phyloP scores from a whole-genome alignment of 352 stramenopile species.

The Phytophthora cryptogea region DNA sequence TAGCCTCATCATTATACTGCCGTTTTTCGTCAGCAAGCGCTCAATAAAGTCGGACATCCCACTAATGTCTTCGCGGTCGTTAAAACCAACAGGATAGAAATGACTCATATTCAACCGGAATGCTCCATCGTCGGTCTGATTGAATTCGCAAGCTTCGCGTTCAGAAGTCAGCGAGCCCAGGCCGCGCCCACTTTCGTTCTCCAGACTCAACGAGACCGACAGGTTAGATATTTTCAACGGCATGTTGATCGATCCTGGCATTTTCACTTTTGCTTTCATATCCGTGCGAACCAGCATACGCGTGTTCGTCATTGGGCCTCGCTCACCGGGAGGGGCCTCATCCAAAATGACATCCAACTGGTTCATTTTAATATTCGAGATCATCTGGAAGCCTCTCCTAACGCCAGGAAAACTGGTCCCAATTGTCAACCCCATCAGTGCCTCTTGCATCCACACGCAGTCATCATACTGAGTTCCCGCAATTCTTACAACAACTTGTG shows the following conservation, averaged over 20 bases:
- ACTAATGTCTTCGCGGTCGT: slow-evolving; percentile 32
- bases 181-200: slow-evolving; percentile 36
- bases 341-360: slow-evolving; percentile 70
- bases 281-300: slow-evolving; percentile 73
- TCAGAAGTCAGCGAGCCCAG: slow-evolving; percentile 60
- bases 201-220: slow-evolving; percentile 59
- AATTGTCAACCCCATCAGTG: slow-evolving; percentile 66
- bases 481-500: slow-evolving; percentile 59
- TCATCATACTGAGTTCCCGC: slow-evolving; percentile 46
- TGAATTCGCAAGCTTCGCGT: slow-evolving; percentile 66
- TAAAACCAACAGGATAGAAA: slow-evolving; percentile 69
- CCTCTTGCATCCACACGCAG: slow-evolving; percentile 71
- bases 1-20: slow-evolving; percentile 64
- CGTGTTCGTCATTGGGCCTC: slow-evolving; percentile 56
- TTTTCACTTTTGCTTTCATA: slow-evolving; percentile 67
- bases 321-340: slow-evolving; percentile 23
- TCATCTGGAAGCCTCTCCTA: slow-evolving; percentile 58
- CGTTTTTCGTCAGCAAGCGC: slow-evolving; percentile 60
- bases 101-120: slow-evolving; percentile 80
- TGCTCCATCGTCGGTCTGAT: slow-evolving; percentile 51
- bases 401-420: slow-evolving; percentile 68
- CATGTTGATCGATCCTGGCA: slow-evolving; percentile 74
- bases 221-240: slow-evolving; percentile 68
- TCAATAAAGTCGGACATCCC: slow-evolving; percentile 66
- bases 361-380: slow-evolving; percentile 67